Base-by-base conservation (phyloP, 169 alveolate species). In the Sarcocystis neurona region DNA sequence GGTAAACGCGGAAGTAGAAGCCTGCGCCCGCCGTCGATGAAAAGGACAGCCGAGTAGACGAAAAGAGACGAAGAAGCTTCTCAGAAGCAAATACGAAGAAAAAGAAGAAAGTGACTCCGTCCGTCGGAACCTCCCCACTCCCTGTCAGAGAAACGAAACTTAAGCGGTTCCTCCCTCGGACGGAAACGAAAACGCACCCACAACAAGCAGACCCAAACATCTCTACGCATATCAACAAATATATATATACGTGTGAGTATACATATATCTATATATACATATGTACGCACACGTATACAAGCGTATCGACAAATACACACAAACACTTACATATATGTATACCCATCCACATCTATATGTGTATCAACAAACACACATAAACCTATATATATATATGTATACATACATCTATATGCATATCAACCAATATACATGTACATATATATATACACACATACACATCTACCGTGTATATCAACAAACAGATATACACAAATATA, bases 1-100 rank as follows among this genome's bases (percentile, higher is more conserved):
- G 37, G 78, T 88, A 90, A 10, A 85, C 50, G 34, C 80, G 60
- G 88, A 68, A 86, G 90, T 66, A 88, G 79, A 80, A 91, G 43
- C 93, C 93, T 48, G 66, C n/a, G n/a, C n/a, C n/a, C n/a, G n/a
- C n/a, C n/a, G n/a, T n/a, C n/a, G 10, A 15, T 23, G 77, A 63
- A 63, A 63, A 12, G 32, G 77, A 63, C 41, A 27, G 77, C 15
- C 41, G 30, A 63, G 32, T 15, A 63, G 34, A n/a, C n/a, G 41
- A 72, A 15, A 18, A 39, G 37, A 39, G 77, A 63, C 77, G 0
- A 63, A 63, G 32, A 63, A 63, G 77, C 41, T 12, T 0, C 63
- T 12, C 30, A 10, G 20, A 53, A 12, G 30, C 63, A 53, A 53
- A 20, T 20, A 20, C 63, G 63, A 53, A 53, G 63, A 53, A 53